Evolutionary conservation across 1,284 basidiomycete genomes (phyloP), one percentile per base, ranked within the genome.

Genomic region (Ustanciosporium gigantosporum): DNA sequence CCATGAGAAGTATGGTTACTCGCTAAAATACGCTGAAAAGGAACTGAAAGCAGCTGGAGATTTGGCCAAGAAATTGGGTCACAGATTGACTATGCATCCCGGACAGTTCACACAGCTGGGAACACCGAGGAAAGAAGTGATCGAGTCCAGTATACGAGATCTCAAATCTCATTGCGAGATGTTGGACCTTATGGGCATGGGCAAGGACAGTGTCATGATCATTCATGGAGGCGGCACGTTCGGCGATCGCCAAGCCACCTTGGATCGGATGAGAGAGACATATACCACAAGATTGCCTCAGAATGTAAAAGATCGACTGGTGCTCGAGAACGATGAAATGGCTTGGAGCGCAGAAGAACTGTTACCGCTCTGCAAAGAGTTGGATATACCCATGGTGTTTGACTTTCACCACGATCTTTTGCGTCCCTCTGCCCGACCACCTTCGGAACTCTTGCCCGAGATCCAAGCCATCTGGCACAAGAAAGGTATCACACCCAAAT

Each of bases 311-410:
- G 82, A 82, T 5, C 82, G 91, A 27, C 78, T 93, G 19, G 91
- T 92, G 1, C 81, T 95, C 15, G 91, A 94, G 79, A 95, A 94
- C 60, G 91, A 94, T 73, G 91, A 93, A 81, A 83, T 93, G 62
- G 91, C 89, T 68, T 94, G 91, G 79, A 89, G 84, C 39, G 87
- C 88, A 1, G 89, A 90, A 58, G 91, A 94, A 56, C 81, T 94
- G 5, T 81, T 93, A 7, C 87, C 88, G 0, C 69, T 91, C 1
- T 92, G 89, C 75, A 85, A 89, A 60, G 87, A 90, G 73, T 83
- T 94, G 5, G 80, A 85, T 35, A 84, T 93, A 15, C 91, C 91
- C 6, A 84, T 88, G 52, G 58, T 49, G 79, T 79, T 65, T 7
- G 66, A 62, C 34, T 71, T 67, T 37, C 64, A 71, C 19, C 59